Conservation (phyloP, 768 basidiomycete genomes). For the Termitomyces sp. region DNA sequence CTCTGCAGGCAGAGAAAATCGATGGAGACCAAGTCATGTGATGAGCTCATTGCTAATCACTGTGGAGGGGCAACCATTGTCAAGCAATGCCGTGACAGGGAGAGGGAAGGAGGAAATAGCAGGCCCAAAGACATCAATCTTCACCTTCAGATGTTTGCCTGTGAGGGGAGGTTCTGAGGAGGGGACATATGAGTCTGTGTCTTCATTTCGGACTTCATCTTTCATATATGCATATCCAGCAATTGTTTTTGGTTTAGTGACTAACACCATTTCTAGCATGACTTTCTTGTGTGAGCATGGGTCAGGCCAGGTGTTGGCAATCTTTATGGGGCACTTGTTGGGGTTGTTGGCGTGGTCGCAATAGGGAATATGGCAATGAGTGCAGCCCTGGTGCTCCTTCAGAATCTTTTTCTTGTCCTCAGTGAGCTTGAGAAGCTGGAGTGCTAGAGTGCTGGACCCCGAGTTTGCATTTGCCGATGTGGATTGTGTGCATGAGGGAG, state of each 20-base stretch:
- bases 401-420: neutral
- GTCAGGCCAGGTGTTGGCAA: neutral
- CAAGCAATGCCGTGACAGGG: neutral
- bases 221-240: neutral
- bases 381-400: too few relatives aligned
- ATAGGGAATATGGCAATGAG: too few relatives aligned
- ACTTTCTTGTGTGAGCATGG: neutral
- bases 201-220: neutral
- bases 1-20: neutral
- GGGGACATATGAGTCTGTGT: neutral
- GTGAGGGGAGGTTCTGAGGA: neutral
- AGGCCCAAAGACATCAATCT: neutral
- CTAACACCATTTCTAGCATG: neutral
- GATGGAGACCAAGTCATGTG: neutral
- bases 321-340: constrained; percentile 2
- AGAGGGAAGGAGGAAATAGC: neutral
- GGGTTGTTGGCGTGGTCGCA: too few relatives aligned
- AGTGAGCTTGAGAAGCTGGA: constrained; percentile 4
- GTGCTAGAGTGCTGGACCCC: too few relatives aligned
- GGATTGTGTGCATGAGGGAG: neutral
- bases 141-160: neutral
- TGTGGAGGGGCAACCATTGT: neutral
- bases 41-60: neutral
- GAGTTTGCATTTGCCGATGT: neutral
- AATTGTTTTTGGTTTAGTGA: neutral